These are phyloP conservation scores for Coemansia sp. DNA, from an alignment of 192 early-diverging fungal species.

Conservation along the genomic window DNA sequence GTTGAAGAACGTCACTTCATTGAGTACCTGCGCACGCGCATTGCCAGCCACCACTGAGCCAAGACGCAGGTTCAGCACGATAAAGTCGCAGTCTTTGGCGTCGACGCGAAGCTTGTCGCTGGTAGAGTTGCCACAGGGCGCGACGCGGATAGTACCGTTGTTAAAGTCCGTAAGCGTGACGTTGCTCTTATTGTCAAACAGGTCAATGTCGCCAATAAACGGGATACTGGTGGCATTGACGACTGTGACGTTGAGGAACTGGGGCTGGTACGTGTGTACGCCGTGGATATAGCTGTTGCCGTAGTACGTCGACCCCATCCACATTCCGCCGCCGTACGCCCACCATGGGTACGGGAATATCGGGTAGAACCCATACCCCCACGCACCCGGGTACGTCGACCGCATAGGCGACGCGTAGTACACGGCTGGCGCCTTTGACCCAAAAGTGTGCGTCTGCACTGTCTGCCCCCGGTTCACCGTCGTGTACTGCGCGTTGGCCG, in stretches of 20 bases:
- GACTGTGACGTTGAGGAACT: slow-evolving; percentile 48
- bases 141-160: slow-evolving; percentile 44
- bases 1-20: slow-evolving; percentile 52
- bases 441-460: slow-evolving; percentile 24
- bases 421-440: slow-evolving; percentile 22
- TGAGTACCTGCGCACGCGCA: slow-evolving; percentile 20
- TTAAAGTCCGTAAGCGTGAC: slow-evolving; percentile 48
- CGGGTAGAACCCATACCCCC: slow-evolving; percentile 55
- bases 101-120: slow-evolving; percentile 20
- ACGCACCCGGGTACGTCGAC: slow-evolving; percentile 37
- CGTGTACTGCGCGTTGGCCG: slow-evolving; percentile 34
- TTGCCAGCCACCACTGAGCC: slow-evolving; percentile 37
- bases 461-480: slow-evolving; percentile 38
- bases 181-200: slow-evolving; percentile 33
- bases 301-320: slow-evolving; percentile 22
- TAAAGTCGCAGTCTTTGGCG: slow-evolving; percentile 23
- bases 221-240: slow-evolving; percentile 41
- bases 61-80: slow-evolving; percentile 34
- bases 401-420: slow-evolving; percentile 48
- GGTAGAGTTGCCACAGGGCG: slow-evolving; percentile 39
- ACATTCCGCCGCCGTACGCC: slow-evolving; percentile 49
- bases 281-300: slow-evolving; percentile 23
- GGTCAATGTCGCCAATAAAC: slow-evolving; percentile 34
- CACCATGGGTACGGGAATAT: slow-evolving; percentile 53
- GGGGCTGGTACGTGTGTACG: slow-evolving; percentile 30